Evolutionary conservation across 2,329 filamentous ascomycete genomes (phyloP), one percentile per base, ranked within the genome.

Genomic region (Colletotrichum lentis): DNA sequence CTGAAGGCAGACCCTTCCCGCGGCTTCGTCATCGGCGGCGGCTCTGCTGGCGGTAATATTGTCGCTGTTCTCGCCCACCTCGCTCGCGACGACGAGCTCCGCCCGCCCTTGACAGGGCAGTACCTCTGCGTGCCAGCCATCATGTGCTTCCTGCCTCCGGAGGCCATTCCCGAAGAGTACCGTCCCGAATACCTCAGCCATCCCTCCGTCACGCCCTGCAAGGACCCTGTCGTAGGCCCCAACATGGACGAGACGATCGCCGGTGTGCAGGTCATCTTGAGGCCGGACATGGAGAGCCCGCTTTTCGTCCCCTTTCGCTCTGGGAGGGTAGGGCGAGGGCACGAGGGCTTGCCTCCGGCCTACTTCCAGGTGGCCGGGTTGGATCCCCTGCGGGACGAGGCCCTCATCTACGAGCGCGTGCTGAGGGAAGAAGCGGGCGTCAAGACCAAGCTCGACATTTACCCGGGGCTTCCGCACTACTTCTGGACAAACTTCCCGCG

Each of bases 321-420:
- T 16, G 61, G 65, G 1, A 50, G 22, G 20, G 39, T 37, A 5
- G 61, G 55, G 0, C 22, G 65, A 18, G 65, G 65, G 4, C 65
- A 68, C 24, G 50, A 37, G 14, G 61, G 65, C 1, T 14, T 68
- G n/a, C 61, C 61, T n/a, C 61, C 61, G 35, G 61, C 55, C 4
- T 68, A 68, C 72, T 74, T 88, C 1, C 83, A 86, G 71, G 77
- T 85, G 0, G 80, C 78, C 68, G 85, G 84, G 12, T 67, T 83
- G 66, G 86, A 87, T 72, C 81, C 81, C 0, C 69, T 84, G 3
- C 75, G 85, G 4, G 86, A 88, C 66, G 85, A 87, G 62, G 82
- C 76, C 0, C 69, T 88, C 53, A 81, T 87, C 0, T 87, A 86
- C 69, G 84, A 85, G 70, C 74, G 78, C 46, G 72, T 82, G 2